Evolutionary conservation across 805 yeast species (phyloP).

Genomic region (Wickerhamiella azymoides): DNA sequence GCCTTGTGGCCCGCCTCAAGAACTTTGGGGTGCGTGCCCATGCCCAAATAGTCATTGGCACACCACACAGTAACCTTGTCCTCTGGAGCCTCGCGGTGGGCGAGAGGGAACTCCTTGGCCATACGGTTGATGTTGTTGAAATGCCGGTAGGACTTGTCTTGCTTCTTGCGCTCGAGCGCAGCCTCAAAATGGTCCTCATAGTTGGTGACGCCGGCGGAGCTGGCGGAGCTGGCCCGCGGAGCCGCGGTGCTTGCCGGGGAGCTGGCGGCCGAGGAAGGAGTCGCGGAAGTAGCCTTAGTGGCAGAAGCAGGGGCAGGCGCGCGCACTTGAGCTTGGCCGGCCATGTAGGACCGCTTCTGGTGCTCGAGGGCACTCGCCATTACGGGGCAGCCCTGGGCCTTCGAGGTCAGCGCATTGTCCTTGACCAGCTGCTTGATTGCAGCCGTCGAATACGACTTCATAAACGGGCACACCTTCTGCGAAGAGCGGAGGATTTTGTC

Average conservation of each 20-base stretch:
- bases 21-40: conserved; percentile 72
- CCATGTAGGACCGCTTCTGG: conserved; percentile 26
- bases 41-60: conserved; percentile 91
- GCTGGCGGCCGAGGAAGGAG: conserved; percentile 5
- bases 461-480: conserved; percentile 70
- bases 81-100: conserved; percentile 61
- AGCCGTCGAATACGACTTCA: conserved; percentile 42
- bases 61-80: conserved; percentile 98
- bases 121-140: conserved; percentile 95
- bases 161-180: conserved; percentile 60
- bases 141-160: conserved; percentile 85
- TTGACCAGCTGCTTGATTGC: conserved; percentile 44
- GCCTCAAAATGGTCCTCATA: conserved; percentile 53
- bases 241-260: conserved; percentile 16
- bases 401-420: conserved; percentile 31
- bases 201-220: conserved; percentile 6
- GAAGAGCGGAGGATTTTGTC: conserved; percentile 69
- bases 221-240: neutral
- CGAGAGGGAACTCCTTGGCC: conserved; percentile 85
- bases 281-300: conserved; percentile 19
- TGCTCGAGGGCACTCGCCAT: conserved; percentile 63
- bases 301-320: conserved; percentile 23
- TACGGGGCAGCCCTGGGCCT: conserved; percentile 76
- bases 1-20: conserved; percentile 63
- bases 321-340: neutral